These are phyloP conservation scores for Baudoinia panamericana DNA, from an alignment of 495 filamentous ascomycete species.

Conservation along the genomic window DNA sequence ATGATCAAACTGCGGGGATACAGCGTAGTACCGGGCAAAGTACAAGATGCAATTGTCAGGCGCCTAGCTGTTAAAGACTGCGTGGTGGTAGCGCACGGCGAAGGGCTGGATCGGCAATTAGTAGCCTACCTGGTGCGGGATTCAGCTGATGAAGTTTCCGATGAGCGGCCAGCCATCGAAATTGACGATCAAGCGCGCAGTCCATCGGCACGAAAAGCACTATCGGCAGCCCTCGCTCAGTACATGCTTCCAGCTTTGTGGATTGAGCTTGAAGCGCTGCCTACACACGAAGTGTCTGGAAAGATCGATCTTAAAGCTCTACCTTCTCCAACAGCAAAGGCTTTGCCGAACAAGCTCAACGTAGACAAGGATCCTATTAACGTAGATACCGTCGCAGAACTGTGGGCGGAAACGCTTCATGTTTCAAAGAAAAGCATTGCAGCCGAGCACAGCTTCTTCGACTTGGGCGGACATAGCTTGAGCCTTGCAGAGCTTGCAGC, in stretches of 20 bases:
- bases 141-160: constrained; percentile 36
- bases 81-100: constrained; percentile 47
- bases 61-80: constrained; percentile 48
- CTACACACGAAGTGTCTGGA: constrained; percentile 53
- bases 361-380: constrained; percentile 40
- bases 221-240: constrained; percentile 46
- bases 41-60: constrained; percentile 47
- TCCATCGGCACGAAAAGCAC: constrained; percentile 40
- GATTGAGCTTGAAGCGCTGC: constrained; percentile 47
- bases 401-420: constrained; percentile 49
- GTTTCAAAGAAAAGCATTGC: constrained; percentile 40
- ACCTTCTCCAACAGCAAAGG: constrained; percentile 33
- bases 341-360: constrained; percentile 23
- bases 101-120: constrained; percentile 50
- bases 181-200: constrained; percentile 49
- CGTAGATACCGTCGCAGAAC: constrained; percentile 41
- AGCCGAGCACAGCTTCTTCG: constrained; percentile 54
- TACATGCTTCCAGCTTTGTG: constrained; percentile 61
- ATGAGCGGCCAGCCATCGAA: constrained; percentile 39
- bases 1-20: constrained; percentile 31
- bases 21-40: constrained; percentile 30
- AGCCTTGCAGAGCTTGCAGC: constrained; percentile 52
- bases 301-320: constrained; percentile 53
- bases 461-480: constrained; percentile 56
- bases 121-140: constrained; percentile 56